Conservation (phyloP, 2,329 filamentous ascomycete genomes). For the Epicoccum nigrum region DNA sequence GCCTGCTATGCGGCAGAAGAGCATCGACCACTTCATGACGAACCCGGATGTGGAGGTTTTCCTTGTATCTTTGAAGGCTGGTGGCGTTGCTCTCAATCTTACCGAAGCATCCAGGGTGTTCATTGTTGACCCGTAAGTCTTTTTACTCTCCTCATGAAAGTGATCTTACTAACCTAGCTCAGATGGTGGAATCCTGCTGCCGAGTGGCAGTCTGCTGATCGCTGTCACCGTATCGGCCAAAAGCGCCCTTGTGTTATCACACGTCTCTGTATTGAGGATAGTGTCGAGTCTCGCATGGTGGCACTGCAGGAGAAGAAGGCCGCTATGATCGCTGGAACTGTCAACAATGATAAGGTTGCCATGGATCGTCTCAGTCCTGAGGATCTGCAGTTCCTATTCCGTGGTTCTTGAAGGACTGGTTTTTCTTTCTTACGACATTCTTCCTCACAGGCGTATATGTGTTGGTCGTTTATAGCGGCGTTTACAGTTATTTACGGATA, state of each 20-base stretch:
- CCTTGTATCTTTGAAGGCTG: conserved; percentile 92
- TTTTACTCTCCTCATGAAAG: not conserved
- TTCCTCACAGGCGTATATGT: not conserved
- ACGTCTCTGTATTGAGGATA: conserved; percentile 93
- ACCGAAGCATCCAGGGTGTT: conserved; percentile 95
- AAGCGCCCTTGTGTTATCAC: conserved; percentile 93
- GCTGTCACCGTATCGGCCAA: conserved; percentile 88
- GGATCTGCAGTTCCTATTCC: conserved; percentile 96
- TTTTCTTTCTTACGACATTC: not conserved
- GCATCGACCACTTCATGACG: conserved; percentile 95
- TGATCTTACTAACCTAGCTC: conserved; percentile 32
- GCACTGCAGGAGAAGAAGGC: conserved; percentile 98
- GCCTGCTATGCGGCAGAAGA: conserved; percentile 87
- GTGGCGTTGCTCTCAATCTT: conserved; percentile 91
- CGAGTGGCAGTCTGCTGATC: conserved; percentile 96
- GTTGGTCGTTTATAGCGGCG: not conserved
- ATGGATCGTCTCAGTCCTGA: conserved; percentile 90
- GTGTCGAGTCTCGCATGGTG: conserved; percentile 94
- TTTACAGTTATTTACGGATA: not conserved
- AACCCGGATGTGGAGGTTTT: conserved; percentile 95
- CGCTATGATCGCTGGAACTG: conserved; percentile 95
- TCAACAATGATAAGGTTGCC: conserved; percentile 89
- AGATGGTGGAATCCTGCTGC: conserved; percentile 99
- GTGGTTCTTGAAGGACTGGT: conserved; percentile 61
- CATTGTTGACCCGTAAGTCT: conserved; percentile 86